Conservation (phyloP, 2,329 filamentous ascomycete genomes). For the Pseudogymnoascus sp. region DNA sequence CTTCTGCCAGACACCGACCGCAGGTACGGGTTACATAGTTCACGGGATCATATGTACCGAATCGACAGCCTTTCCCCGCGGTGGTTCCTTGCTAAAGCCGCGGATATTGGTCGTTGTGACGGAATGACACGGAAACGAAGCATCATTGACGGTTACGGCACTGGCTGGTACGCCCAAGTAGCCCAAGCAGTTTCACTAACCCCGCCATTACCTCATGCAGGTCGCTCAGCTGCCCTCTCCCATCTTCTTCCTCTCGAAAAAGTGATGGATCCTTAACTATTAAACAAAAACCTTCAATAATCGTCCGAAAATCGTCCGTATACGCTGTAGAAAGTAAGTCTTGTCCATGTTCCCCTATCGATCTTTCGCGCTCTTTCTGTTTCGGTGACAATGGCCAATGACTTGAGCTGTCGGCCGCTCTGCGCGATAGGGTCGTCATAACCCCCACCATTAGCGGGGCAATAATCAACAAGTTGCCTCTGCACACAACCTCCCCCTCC, state of each 20-base stretch:
- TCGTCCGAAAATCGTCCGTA: not conserved
- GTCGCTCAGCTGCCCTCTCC: not conserved
- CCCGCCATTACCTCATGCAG: conserved; percentile 3
- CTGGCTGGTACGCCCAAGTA: not conserved
- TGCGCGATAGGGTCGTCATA: conserved; percentile 4
- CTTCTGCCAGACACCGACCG: not conserved
- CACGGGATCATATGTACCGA: not conserved
- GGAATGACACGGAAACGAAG: conserved; percentile 7
- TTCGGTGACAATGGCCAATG: conserved; percentile 2
- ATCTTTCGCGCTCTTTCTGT: not conserved
- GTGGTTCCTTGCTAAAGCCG: not conserved
- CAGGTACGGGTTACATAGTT: not conserved
- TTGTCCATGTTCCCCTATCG: not conserved
- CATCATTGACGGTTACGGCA: conserved; percentile 2
- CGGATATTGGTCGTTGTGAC: conserved; percentile 1
- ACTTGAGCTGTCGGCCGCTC: not conserved
- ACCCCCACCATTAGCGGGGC: conserved; percentile 8
- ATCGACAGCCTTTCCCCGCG: not conserved
- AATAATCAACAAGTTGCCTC: conserved; percentile 2
- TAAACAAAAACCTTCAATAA: not conserved
- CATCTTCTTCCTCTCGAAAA: not conserved
- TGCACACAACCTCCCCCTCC: not conserved
- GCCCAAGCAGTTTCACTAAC: not conserved
- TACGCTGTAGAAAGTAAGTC: not conserved
- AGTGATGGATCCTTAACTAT: not conserved